Evolutionary conservation across 2,329 filamentous ascomycete genomes (phyloP), one percentile per base, ranked within the genome.

Genomic region (Colletotrichum sublineola): DNA sequence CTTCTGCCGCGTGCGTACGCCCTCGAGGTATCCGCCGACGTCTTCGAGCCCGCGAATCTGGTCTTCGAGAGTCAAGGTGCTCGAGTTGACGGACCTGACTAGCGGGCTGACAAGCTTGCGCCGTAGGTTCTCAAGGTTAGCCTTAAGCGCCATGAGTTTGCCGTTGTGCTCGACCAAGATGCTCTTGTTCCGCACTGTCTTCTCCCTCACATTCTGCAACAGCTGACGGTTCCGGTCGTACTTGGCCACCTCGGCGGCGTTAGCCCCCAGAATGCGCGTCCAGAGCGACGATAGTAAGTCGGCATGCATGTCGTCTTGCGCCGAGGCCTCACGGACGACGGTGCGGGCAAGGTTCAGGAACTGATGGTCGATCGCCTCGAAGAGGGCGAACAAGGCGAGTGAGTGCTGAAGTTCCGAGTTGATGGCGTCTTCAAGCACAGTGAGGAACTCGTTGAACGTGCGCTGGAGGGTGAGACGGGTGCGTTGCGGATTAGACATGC

Each of bases 191-290:
- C 90, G 89, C 33, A 97, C 91, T 1, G 95, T 97, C 77, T 93
- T 93, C 71, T 92, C 90, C 74, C 95, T 91, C 68, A 98, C 92
- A 75, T 92, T 92, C 62, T 88, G 89, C 33, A 98, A 89, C 0
- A 98, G 86, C 62, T 91, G 87, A 74, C 92, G 92, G 85, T 98
- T 98, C 83, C 93, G 94, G 81, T 97, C 94, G 82, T 95, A 98
- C 81, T 98, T 98, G 79, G 90, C 89, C n/a, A 97, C 87, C 75
- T 92, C 88, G 56, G 87, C 87, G 9, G 93, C 91, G 77, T 93
- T 92, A 50, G 92, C 87, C 1, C 95, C 95, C 1, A 98, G 90
- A 31, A 97, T 90, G 58, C 92, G 91, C 2, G 93, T 93, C 96
- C 96, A 98, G 11, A 98, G 88, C 3, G 91, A 92, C 2, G 92